Percentiles rank a stretch among this genome's conserved stretches.
phyloP scores from a whole-genome alignment of 306 rosid genomes.

The Begonia loranthoides region DNA sequence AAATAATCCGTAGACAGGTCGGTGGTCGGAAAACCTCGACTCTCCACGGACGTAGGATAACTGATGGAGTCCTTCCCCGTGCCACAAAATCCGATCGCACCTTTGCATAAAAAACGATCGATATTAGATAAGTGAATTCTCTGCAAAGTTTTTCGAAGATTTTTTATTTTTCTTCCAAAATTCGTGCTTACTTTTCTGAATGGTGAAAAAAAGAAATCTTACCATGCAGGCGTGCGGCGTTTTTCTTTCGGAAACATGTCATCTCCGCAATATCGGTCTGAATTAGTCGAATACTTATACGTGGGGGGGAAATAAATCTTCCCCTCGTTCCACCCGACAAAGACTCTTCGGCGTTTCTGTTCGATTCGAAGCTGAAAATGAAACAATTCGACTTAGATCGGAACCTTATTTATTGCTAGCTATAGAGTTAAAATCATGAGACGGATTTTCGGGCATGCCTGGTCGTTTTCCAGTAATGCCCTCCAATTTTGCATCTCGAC shows the following conservation, averaged over 20 bases:
- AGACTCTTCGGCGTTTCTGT: slow-evolving; percentile 78
- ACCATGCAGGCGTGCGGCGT: slow-evolving; percentile 98
- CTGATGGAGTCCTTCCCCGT: slow-evolving; percentile 96
- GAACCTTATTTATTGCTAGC: slow-evolving; percentile 1
- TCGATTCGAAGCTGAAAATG: slow-evolving; percentile 72
- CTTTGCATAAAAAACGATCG: slow-evolving; percentile 22
- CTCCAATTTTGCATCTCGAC: slow-evolving; percentile 99
- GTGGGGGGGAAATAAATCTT: slow-evolving; percentile 97
- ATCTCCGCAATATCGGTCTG: slow-evolving; percentile 92
- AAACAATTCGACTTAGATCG: slow-evolving; percentile 10
- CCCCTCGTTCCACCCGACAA: slow-evolving; percentile 95
- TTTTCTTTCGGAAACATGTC: slow-evolving; percentile 93
- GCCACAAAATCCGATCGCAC: slow-evolving; percentile 98
- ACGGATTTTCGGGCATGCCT: slow-evolving; percentile 31
- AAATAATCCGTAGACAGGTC: slow-evolving; percentile 88
- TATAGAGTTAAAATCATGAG: slow-evolving; percentile 4
- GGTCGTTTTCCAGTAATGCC: slow-evolving; percentile 92
- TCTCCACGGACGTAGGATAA: slow-evolving; percentile 87
- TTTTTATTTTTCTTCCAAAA: no score
- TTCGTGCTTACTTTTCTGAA: background rate
- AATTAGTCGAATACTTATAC: slow-evolving; percentile 91
- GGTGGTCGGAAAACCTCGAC: slow-evolving; percentile 88
- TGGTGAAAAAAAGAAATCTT: slow-evolving; percentile 18
- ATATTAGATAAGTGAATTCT: slow-evolving; percentile 12
- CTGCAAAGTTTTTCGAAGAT: background rate